Conservation (phyloP, 768 basidiomycete genomes). For the Gloeostereum incarnatum region DNA sequence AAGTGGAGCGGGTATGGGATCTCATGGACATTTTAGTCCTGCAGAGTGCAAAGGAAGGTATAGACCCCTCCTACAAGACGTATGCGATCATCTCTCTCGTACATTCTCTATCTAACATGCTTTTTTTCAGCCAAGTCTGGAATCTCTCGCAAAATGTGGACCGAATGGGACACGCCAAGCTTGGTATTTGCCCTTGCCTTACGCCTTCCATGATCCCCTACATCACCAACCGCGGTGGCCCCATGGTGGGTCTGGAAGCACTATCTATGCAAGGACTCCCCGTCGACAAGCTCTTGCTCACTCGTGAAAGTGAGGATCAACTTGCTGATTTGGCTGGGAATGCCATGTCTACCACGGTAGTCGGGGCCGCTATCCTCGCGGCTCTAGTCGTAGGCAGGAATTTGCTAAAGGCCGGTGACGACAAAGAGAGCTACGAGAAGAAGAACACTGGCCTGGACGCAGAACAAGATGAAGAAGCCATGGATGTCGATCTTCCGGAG, state of each 20-base stretch:
- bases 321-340: constrained; percentile 93
- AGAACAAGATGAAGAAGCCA: constrained; percentile 24
- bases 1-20: constrained; percentile 94
- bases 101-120: constrained; percentile 8
- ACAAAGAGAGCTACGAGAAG: constrained; percentile 59
- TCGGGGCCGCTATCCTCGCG: constrained; percentile 81
- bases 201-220: constrained; percentile 97
- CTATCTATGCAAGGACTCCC: constrained; percentile 92
- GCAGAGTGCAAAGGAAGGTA: constrained; percentile 68
- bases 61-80: constrained; percentile 88
- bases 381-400: constrained; percentile 63
- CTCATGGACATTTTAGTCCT: constrained; percentile 87
- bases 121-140: constrained; percentile 66
- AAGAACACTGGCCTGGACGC: constrained; percentile 32
- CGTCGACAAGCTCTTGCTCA: constrained; percentile 83
- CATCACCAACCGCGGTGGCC: constrained; percentile 91
- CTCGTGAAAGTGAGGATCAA: constrained; percentile 89
- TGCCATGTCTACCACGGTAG: constrained; percentile 96
- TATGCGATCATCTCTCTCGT: constrained; percentile 25
- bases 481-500: constrained; percentile 35
- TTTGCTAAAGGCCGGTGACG: constrained; percentile 58
- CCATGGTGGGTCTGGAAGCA: constrained; percentile 90
- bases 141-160: constrained; percentile 97
- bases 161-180: constrained; percentile 70
- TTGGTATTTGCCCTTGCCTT: constrained; percentile 86